Evolutionary conservation across 1,284 basidiomycete species (phyloP).

Genomic region (Ceratobasidium papillatum): DNA sequence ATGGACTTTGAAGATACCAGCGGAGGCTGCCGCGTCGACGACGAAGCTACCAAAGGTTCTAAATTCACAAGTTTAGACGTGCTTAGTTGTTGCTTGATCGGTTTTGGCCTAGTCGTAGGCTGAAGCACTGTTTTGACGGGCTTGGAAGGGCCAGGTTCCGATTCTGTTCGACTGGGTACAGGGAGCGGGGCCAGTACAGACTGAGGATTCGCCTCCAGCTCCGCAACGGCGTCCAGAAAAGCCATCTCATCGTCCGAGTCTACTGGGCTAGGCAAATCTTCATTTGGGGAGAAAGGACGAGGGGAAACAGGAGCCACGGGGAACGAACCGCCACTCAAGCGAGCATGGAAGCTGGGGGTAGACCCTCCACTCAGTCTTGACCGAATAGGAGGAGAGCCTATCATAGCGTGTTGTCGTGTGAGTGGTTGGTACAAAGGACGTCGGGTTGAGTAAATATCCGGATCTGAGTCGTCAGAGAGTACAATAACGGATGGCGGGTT

Average conservation of each 20-base stretch:
- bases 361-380: conserved; percentile 8
- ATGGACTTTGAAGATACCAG: conserved; percentile 6
- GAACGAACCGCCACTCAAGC: background rate
- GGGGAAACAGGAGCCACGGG: background rate
- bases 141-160: background rate
- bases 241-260: conserved; percentile 34
- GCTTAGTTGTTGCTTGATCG: background rate
- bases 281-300: conserved; percentile 5
- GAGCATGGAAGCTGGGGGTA: background rate
- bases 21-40: background rate
- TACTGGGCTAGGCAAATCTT: conserved; percentile 26
- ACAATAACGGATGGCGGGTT: background rate
- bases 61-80: background rate
- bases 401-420: conserved; percentile 23
- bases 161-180: background rate
- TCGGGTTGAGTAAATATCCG: background rate
- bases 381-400: conserved; percentile 18
- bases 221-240: conserved; percentile 24
- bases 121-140: background rate
- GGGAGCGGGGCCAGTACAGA: background rate
- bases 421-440: conserved; percentile 10
- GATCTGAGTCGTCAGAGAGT: conserved; percentile 8
- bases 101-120: background rate
- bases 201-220: conserved; percentile 15
- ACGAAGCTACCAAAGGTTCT: background rate